Evolutionary conservation across 805 yeast genomes (phyloP).

Genomic region (Tetrapisispora namnaoensis): DNA sequence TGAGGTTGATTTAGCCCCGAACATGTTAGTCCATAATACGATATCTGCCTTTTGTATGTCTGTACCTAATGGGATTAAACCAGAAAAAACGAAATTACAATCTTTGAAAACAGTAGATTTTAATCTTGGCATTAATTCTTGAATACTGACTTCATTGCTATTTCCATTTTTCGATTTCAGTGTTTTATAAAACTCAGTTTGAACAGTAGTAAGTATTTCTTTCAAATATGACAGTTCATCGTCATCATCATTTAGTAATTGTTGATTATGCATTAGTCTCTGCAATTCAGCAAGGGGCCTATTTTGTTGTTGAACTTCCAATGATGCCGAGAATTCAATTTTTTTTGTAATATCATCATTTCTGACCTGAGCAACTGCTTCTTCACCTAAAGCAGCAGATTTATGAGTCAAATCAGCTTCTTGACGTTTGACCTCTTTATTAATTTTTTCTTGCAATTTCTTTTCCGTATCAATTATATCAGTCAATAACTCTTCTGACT

Average conservation of each 20-base stretch:
- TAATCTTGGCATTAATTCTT: conserved; percentile 63
- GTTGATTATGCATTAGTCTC: conserved; percentile 47
- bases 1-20: conserved; percentile 77
- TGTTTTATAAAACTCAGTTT: conserved; percentile 51
- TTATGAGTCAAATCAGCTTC: conserved; percentile 29
- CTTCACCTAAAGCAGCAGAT: conserved; percentile 22
- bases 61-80: conserved; percentile 79
- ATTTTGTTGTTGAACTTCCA: conserved; percentile 73
- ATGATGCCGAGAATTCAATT: conserved; percentile 52
- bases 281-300: conserved; percentile 81
- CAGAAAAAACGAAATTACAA: conserved; percentile 68
- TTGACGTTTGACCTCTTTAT: conserved; percentile 27
- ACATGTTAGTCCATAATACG: conserved; percentile 83
- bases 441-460: conserved; percentile 23
- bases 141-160: conserved; percentile 56
- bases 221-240: conserved; percentile 59
- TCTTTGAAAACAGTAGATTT: conserved; percentile 60
- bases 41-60: conserved; percentile 69
- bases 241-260: conserved; percentile 66
- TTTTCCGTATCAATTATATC: conserved; percentile 28
- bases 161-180: conserved; percentile 31
- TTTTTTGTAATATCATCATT: conserved; percentile 46
- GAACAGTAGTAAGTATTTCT: conserved; percentile 53
- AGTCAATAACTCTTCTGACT: conserved; percentile 26
- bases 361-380: conserved; percentile 24